Conservation (phyloP, 768 basidiomycete species). For the Phylloporus sp. region DNA sequence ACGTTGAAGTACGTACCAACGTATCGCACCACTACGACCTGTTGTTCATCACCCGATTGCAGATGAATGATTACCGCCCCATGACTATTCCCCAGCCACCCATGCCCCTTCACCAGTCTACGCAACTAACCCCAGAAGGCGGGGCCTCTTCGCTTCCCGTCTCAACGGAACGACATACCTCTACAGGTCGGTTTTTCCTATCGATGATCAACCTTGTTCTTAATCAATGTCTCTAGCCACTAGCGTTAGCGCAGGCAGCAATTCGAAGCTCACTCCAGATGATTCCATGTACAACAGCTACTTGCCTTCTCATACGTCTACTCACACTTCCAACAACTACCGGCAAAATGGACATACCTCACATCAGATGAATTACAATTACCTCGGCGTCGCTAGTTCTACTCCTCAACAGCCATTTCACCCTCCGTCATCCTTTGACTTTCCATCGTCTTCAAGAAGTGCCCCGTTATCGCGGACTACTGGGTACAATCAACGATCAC, state of each 20-base stretch:
- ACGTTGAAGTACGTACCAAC: conserved; percentile 22
- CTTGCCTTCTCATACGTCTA: conserved; percentile 28
- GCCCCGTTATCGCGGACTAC: conserved; percentile 18
- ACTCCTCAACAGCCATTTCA: conserved; percentile 22
- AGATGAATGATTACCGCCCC: conserved; percentile 30
- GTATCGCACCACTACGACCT: neutral
- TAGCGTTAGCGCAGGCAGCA: conserved; percentile 17
- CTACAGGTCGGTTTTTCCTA: conserved; percentile 31
- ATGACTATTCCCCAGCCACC: conserved; percentile 33
- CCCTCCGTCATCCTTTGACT: conserved; percentile 26
- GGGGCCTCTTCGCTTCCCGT: conserved; percentile 29
- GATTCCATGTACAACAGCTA: conserved; percentile 30
- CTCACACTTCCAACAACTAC: conserved; percentile 24
- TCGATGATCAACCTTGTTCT: conserved; percentile 20
- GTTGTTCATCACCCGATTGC: conserved; percentile 2
- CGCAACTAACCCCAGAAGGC: conserved; percentile 20
- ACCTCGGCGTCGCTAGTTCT: conserved; percentile 16
- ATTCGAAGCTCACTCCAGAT: conserved; percentile 24
- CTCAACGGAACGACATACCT: conserved; percentile 31
- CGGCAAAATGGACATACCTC: conserved; percentile 27
- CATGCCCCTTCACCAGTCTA: conserved; percentile 27
- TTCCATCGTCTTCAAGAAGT: conserved; percentile 27
- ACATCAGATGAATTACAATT: conserved; percentile 26
- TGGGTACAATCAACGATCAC: conserved; percentile 25
- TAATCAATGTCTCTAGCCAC: conserved; percentile 30